A percentile compares a stretch with the other conserved stretches of the same genome.
Conservation (phyloP, 441 rosid species). For the Mallotus repandus region DNA sequence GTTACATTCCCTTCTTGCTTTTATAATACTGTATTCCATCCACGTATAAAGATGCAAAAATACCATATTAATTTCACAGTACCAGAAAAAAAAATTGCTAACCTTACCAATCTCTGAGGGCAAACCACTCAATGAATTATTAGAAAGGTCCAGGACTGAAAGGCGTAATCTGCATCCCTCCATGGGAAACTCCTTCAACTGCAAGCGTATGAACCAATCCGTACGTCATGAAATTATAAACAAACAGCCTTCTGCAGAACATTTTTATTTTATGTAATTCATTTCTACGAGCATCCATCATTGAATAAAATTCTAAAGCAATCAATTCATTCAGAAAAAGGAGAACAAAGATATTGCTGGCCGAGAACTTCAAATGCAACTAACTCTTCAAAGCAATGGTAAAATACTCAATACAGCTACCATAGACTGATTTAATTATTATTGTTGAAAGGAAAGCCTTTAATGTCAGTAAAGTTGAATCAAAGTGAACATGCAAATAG, state of each 20-base stretch:
- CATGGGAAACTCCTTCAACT: constrained; percentile 81
- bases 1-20: background rate
- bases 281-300: background rate
- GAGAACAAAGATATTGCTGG: background rate
- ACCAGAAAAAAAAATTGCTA: constrained; percentile 21
- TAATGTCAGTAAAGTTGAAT: background rate
- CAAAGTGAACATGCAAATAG: background rate
- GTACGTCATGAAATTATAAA: constrained; percentile 11
- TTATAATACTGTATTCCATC: constrained; percentile 13
- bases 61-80: constrained; percentile 10
- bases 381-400: background rate
- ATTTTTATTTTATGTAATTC: background rate
- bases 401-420: background rate
- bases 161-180: constrained; percentile 77
- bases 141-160: constrained; percentile 86
- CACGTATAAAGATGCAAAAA: constrained; percentile 10
- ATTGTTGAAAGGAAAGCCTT: background rate
- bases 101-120: constrained; percentile 85
- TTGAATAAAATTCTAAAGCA: background rate
- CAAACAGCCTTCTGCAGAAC: background rate
- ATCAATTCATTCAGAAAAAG: background rate
- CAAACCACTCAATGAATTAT: constrained; percentile 85
- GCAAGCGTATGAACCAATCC: constrained; percentile 32
- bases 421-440: constrained; percentile 3
- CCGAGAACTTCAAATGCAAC: background rate